Conservation (phyloP, 805 yeast genomes). For the Saccharomyces paradoxus region DNA sequence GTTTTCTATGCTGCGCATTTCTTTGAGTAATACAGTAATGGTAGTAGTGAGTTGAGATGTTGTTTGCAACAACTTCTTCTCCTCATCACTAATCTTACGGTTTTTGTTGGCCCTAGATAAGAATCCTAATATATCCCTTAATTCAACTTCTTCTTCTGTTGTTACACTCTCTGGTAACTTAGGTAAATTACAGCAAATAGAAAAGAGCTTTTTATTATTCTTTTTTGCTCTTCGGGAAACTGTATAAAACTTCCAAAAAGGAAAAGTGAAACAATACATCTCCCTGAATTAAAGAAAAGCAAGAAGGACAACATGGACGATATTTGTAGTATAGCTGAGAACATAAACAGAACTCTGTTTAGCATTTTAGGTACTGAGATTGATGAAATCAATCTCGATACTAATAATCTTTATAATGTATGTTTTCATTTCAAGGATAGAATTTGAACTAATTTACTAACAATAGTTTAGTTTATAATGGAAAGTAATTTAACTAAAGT, state of each 20-base stretch:
- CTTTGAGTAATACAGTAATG: constrained; percentile 2
- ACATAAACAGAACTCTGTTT: neutral
- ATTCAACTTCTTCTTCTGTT: constrained; percentile 1
- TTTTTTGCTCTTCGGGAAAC: neutral
- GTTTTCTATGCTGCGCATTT: neutral
- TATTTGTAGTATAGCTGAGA: neutral
- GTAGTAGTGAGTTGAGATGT: constrained; percentile 10
- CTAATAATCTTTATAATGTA: neutral
- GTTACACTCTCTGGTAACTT: neutral
- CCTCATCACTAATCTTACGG: constrained; percentile 3
- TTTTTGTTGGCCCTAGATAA: constrained; percentile 2
- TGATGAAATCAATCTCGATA: neutral
- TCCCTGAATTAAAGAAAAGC: neutral
- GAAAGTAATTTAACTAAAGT: neutral
- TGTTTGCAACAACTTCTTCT: constrained; percentile 2
- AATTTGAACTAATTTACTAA: neutral
- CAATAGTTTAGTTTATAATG: neutral
- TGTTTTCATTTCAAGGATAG: neutral
- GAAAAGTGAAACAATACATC: neutral
- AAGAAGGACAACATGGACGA: neutral
- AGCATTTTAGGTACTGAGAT: neutral
- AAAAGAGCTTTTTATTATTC: neutral
- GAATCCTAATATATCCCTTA: constrained; percentile 3
- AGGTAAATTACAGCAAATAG: neutral
- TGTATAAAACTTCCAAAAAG: neutral